Evolutionary conservation across 73 alveolate species (phyloP), one percentile per base, ranked within the genome.

Genomic region (Symbiodinium natans): DNA sequence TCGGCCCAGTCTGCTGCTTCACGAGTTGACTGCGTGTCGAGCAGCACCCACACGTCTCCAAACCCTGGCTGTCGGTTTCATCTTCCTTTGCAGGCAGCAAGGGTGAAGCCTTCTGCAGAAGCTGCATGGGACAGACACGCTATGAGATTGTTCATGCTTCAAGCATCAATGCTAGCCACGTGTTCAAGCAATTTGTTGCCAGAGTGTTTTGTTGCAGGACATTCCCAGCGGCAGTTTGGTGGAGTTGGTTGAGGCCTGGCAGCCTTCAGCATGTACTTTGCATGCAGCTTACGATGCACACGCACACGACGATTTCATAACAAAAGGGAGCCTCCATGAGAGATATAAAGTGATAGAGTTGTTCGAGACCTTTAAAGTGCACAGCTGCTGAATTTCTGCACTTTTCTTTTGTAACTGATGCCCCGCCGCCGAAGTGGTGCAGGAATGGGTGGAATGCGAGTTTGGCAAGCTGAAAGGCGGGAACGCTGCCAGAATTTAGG

Each of bases 361-460:
- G n/a, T n/a, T n/a, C n/a, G n/a, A n/a, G n/a, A n/a, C n/a, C n/a
- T n/a, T n/a, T n/a, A n/a, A n/a, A n/a, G n/a, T n/a, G n/a, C n/a
- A n/a, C n/a, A n/a, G n/a, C n/a, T n/a, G n/a, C n/a, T n/a, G n/a
- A n/a, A n/a, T n/a, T n/a, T n/a, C n/a, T n/a, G n/a, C n/a, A n/a
- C n/a, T n/a, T n/a, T n/a, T n/a, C n/a, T n/a, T n/a, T n/a, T n/a
- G n/a, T n/a, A n/a, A n/a, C n/a, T n/a, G n/a, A n/a, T n/a, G n/a
- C n/a, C n/a, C n/a, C n/a, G n/a, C n/a, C n/a, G n/a, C 54, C 52
- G 36, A 1, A 19, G 31, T 39, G 10, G 6, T 27, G 82, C 80
- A 86, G 93, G 93, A 87, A 17, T 87, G 94, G 94, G 94, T 87
- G 56, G 84, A 87, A 33, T 87, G 94, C 33, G 94, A 87, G 59